These are phyloP conservation scores for Eimeria acervulina DNA, from an alignment of 169 alveolate species.

Conservation along the genomic window DNA sequence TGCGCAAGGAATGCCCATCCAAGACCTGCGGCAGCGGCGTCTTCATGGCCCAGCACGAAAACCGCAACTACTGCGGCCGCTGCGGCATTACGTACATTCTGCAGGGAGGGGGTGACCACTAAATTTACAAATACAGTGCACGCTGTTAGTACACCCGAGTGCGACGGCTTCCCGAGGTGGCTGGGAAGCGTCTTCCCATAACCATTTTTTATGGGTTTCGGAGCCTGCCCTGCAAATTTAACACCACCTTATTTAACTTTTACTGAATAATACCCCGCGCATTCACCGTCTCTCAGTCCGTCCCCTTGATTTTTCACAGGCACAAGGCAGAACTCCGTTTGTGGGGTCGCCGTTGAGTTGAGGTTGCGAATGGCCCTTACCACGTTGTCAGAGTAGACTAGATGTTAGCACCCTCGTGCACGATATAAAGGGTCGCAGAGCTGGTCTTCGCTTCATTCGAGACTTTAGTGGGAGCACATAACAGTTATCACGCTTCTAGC, in stretches of 20 bases:
- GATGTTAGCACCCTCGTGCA: no score
- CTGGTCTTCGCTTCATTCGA: no score
- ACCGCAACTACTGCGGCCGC: slow-evolving; percentile 99
- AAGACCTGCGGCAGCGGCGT: slow-evolving; percentile 98
- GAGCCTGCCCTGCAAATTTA: neutral
- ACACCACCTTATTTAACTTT: neutral
- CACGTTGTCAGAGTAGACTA: no score
- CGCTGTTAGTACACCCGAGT: neutral
- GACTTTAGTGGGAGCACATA: no score
- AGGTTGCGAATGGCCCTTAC: no score
- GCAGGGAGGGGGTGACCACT: slow-evolving; percentile 65
- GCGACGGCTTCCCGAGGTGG: neutral
- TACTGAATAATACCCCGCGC: neutral
- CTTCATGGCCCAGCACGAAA: slow-evolving; percentile 99
- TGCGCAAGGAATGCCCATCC: slow-evolving; percentile 97
- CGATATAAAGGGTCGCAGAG: no score
- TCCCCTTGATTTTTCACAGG: neutral
- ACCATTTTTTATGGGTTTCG: neutral
- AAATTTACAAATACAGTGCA: neutral
- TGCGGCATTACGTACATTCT: slow-evolving; percentile 96
- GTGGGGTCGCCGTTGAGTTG: no score
- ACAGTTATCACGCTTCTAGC: no score
- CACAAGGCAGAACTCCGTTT: no score
- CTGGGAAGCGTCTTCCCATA: neutral
- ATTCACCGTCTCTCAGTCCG: neutral